Percentiles rank a stretch among this genome's conserved stretches.
These are phyloP conservation scores for Colletotrichum graminicola DNA, from an alignment of 2,329 filamentous ascomycete genomes.

Conservation along the genomic window DNA sequence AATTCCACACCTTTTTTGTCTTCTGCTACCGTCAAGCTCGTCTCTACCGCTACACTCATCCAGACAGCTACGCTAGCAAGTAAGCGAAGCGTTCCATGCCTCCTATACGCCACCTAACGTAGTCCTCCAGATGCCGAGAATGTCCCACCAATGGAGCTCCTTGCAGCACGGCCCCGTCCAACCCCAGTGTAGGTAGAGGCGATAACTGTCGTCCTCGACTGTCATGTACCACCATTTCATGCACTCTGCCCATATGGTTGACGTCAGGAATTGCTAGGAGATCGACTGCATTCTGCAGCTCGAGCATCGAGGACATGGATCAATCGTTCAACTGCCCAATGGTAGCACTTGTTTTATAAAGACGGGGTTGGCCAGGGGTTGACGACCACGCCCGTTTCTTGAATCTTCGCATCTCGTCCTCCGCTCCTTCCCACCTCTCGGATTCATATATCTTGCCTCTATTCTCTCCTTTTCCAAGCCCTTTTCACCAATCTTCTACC, in stretches of 20 bases:
- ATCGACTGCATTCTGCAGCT: background rate
- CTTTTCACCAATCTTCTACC: background rate
- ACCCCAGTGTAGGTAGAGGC: slow-evolving; percentile 1
- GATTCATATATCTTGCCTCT: background rate
- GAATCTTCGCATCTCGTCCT: background rate
- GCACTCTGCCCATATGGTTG: slow-evolving; percentile 14
- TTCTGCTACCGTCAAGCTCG: background rate
- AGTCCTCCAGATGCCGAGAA: background rate
- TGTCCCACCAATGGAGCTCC: slow-evolving; percentile 25
- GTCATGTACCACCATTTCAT: background rate
- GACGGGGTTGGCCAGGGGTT: background rate
- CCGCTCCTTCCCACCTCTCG: background rate
- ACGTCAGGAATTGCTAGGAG: slow-evolving; percentile 24
- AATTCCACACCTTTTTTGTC: background rate
- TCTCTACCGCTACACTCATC: background rate
- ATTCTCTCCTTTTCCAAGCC: background rate
- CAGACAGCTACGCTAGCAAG: background rate
- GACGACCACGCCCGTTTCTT: background rate
- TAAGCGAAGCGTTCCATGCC: background rate
- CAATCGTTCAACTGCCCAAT: slow-evolving; percentile 2
- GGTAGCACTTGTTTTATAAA: slow-evolving; percentile 2
- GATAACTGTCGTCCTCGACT: background rate
- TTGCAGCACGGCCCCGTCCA: slow-evolving; percentile 5
- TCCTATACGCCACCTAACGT: background rate
- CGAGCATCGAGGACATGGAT: background rate